Percentiles rank a stretch among this genome's conserved stretches.
Evolutionary conservation across 495 filamentous ascomycete species (phyloP).

Genomic region (Extremus antarcticus): DNA sequence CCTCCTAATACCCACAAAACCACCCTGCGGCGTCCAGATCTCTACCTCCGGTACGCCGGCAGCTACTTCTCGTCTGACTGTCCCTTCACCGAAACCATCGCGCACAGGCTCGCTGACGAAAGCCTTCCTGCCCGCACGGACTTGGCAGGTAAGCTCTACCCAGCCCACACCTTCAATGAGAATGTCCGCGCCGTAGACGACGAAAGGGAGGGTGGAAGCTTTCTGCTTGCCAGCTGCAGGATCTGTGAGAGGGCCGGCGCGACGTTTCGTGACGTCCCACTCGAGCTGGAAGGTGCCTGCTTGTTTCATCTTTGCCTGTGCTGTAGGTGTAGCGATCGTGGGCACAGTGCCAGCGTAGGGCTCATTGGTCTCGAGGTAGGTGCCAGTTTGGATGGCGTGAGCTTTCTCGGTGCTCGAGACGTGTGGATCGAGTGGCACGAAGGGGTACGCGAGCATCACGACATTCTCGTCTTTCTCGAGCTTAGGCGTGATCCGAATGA

Average conservation of each 20-base stretch:
- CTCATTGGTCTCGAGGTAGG: conserved; percentile 39
- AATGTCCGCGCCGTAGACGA: conserved; percentile 67
- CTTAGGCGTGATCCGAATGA: conserved; percentile 76
- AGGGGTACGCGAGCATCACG: conserved; percentile 63
- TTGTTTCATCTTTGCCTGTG: conserved; percentile 44
- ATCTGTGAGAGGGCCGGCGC: conserved; percentile 49
- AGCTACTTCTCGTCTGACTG: conserved; percentile 8
- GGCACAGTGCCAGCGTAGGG: conserved; percentile 46
- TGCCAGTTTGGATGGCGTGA: conserved; percentile 41
- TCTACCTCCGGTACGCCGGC: conserved; percentile 58
- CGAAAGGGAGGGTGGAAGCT: conserved; percentile 56
- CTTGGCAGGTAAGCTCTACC: conserved; percentile 79
- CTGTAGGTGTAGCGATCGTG: conserved; percentile 47
- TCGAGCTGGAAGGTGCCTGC: conserved; percentile 66
- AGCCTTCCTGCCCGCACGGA: conserved; percentile 38
- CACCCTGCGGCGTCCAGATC: conserved; percentile 73
- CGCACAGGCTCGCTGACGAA: not conserved
- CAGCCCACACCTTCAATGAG: conserved; percentile 86
- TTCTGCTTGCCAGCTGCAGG: conserved; percentile 42
- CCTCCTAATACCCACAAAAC: conserved; percentile 53
- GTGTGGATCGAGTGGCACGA: conserved; percentile 52
- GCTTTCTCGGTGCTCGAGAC: conserved; percentile 63
- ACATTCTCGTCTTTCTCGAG: conserved; percentile 48
- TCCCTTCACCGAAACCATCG: conserved; percentile 6
- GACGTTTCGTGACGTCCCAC: conserved; percentile 69